These are phyloP conservation scores for Tetradesmus obliquus DNA, from an alignment of 139 green algal genomes.

Conservation along the genomic window DNA sequence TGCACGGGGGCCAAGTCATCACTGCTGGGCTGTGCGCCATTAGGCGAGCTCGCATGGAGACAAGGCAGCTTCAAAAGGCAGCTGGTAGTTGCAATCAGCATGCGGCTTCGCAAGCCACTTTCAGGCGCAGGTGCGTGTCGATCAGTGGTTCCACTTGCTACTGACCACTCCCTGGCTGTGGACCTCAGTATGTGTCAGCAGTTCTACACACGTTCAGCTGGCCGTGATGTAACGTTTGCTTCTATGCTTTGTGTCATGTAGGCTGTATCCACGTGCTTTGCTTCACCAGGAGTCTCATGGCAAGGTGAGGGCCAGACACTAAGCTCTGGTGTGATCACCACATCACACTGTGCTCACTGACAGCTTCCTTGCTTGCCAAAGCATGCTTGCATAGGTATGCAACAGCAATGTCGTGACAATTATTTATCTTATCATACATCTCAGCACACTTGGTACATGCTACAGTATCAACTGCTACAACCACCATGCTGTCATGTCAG, in stretches of 20 bases:
- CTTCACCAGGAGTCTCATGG: background rate
- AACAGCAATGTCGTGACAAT: background rate
- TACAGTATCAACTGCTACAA: background rate
- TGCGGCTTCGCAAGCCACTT: background rate
- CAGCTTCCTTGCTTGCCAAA: background rate
- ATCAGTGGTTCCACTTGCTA: background rate
- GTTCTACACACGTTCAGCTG: background rate
- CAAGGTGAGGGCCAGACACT: background rate
- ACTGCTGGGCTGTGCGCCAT: background rate
- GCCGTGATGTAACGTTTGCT: background rate
- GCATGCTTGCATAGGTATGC: background rate
- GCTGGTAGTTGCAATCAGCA: background rate
- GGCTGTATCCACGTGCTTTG: background rate
- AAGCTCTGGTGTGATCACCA: too few relatives aligned
- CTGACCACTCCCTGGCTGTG: background rate
- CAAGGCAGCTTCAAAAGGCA: background rate
- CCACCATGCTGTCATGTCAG: background rate
- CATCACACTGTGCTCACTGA: background rate
- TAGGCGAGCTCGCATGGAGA: background rate
- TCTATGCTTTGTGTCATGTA: background rate
- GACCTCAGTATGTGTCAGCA: background rate
- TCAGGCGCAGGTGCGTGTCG: background rate
- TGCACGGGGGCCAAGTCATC: background rate
- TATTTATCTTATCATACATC: background rate
- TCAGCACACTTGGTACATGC: background rate